These are phyloP conservation scores for Syzygium grande DNA, from an alignment of 345 rosid species.

Conservation along the genomic window DNA sequence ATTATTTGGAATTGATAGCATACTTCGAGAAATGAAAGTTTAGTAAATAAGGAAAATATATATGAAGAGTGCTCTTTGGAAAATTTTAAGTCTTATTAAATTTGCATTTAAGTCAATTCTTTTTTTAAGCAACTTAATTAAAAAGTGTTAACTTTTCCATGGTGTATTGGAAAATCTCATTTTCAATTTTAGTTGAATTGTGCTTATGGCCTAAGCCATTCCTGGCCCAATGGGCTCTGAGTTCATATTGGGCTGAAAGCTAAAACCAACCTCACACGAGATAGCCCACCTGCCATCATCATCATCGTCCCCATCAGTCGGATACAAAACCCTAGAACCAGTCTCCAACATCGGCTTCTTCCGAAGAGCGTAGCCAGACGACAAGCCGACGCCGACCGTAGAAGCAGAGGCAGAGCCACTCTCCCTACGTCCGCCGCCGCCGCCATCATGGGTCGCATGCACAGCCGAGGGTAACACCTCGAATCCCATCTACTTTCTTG, in stretches of 20 bases:
- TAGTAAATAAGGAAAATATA: neutral
- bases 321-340: neutral
- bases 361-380: neutral
- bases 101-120: neutral
- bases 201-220: too few species aligned
- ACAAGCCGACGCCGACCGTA: neutral
- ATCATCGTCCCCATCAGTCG: too few species aligned
- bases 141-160: too few species aligned
- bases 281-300: too few species aligned
- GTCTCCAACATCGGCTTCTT: neutral
- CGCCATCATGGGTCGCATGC: slow-evolving; percentile 88
- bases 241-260: too few species aligned
- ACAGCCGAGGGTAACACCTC: slow-evolving; percentile 48
- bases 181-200: too few species aligned
- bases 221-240: too few species aligned
- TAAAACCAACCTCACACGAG: too few species aligned
- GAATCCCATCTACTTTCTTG: neutral
- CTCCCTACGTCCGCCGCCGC: slow-evolving; percentile 4
- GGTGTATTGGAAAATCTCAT: too few species aligned
- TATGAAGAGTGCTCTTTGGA: neutral
- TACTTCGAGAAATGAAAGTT: neutral
- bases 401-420: neutral
- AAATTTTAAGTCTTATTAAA: neutral
- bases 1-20: neutral
- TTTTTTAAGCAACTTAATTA: too few species aligned